Percentiles rank a stretch among this genome's conserved stretches.
Conservation (phyloP, 371 early-diverging fungal genomes). For the Blakeslea trispora region DNA sequence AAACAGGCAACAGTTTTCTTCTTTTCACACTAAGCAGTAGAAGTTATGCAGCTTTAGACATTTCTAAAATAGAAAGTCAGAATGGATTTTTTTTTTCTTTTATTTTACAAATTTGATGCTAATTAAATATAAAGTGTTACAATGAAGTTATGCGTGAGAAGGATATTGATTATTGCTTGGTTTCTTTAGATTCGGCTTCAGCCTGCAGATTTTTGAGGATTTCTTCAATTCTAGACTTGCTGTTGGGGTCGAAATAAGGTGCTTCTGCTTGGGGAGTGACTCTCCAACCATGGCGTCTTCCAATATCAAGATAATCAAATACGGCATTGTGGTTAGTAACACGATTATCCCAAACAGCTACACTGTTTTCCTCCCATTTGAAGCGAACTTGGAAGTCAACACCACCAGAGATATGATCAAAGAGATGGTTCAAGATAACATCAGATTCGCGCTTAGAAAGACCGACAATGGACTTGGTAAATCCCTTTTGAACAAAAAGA, state of each 20-base stretch:
- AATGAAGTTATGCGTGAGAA: not conserved
- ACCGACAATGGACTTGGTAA: constrained; percentile 61
- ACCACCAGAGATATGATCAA: constrained; percentile 39
- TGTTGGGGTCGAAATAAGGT: constrained; percentile 61
- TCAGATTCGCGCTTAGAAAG: constrained; percentile 57
- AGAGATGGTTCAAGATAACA: constrained; percentile 54
- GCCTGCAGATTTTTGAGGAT: constrained; percentile 10
- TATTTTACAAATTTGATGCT: no score
- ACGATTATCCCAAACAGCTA: constrained; percentile 74
- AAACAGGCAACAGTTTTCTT: no score
- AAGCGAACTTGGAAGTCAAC: constrained; percentile 68
- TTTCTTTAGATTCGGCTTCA: not conserved
- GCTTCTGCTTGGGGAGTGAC: constrained; percentile 55
- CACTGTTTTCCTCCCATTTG: constrained; percentile 60
- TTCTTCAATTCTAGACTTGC: constrained; percentile 30
- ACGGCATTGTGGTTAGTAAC: constrained; percentile 55
- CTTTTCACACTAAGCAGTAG: no score
- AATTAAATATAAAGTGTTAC: no score
- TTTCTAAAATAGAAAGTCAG: no score
- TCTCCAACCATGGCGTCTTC: constrained; percentile 49
- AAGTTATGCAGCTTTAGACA: no score
- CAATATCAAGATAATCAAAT: constrained; percentile 53
- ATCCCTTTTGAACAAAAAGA: constrained; percentile 65
- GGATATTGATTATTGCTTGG: not conserved
- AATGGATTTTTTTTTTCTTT: no score